phyloP scores from a whole-genome alignment of 2,329 filamentous ascomycete genomes.

The Trichoderma atrobrunneum region DNA sequence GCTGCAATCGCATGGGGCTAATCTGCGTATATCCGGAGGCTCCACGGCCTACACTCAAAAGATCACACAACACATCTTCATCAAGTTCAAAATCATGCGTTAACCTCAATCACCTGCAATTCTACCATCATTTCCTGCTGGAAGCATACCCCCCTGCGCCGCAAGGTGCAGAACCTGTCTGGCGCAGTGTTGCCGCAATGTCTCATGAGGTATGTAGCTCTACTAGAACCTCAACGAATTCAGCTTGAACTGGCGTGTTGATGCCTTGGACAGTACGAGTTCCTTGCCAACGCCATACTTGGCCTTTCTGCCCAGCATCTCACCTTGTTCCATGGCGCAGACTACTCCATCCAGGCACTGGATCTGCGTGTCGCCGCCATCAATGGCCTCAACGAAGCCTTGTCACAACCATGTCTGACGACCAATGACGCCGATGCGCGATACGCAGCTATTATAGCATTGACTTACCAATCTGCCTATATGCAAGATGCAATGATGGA shows the following conservation, averaged over 20 bases:
- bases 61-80: background rate
- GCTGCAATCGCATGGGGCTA: conserved; percentile 37
- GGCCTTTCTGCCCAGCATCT: conserved; percentile 41
- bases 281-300: conserved; percentile 42
- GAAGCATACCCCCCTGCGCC: conserved; percentile 43
- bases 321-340: conserved; percentile 23
- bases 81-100: conserved; percentile 28
- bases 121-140: conserved; percentile 53
- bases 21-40: conserved; percentile 34
- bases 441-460: conserved; percentile 36
- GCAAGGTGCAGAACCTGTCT: conserved; percentile 35
- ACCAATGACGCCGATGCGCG: conserved; percentile 36
- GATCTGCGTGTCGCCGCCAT: conserved; percentile 40
- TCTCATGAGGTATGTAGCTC: conserved; percentile 34
- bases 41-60: background rate
- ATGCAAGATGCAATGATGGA: conserved; percentile 41
- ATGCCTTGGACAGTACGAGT: conserved; percentile 34
- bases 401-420: conserved; percentile 30
- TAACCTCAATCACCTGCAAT: conserved; percentile 45
- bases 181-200: conserved; percentile 37
- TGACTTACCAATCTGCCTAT: conserved; percentile 39
- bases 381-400: conserved; percentile 33
- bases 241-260: background rate
- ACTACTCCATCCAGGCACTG: conserved; percentile 31
- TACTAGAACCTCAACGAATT: too few relatives aligned